These are phyloP conservation scores for Phytophthora megakarya DNA, from an alignment of 352 stramenopile species.

Conservation along the genomic window DNA sequence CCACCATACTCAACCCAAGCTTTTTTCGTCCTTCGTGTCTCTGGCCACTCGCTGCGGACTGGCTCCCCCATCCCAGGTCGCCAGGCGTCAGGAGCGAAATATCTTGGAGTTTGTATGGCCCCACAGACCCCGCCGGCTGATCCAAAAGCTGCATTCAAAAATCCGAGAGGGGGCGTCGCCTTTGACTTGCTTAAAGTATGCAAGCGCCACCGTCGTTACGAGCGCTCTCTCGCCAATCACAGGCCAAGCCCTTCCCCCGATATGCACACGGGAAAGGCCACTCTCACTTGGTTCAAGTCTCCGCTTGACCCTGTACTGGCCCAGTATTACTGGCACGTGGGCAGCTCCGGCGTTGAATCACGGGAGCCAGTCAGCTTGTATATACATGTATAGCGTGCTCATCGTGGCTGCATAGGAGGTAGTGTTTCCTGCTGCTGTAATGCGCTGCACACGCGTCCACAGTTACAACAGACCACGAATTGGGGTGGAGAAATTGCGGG, in stretches of 20 bases:
- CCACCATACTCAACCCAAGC: slow-evolving; percentile 20
- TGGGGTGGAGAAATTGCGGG: background rate
- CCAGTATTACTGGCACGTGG: background rate
- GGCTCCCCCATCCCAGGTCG: slow-evolving; percentile 17
- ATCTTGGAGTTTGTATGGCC: slow-evolving; percentile 38
- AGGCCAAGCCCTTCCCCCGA: slow-evolving; percentile 2
- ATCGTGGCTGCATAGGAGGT: background rate
- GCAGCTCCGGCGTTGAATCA: background rate
- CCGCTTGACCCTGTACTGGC: background rate
- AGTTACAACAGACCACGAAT: background rate
- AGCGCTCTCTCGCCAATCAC: slow-evolving; percentile 25
- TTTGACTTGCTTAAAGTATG: slow-evolving; percentile 44
- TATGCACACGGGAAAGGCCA: slow-evolving; percentile 8
- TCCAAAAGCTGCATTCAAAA: slow-evolving; percentile 33
- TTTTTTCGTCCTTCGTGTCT: slow-evolving; percentile 36
- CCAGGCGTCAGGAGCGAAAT: background rate
- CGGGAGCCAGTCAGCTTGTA: background rate
- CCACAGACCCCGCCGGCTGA: slow-evolving; percentile 6
- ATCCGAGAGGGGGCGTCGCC: slow-evolving; percentile 33
- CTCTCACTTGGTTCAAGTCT: background rate
- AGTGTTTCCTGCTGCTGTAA: background rate
- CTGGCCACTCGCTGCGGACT: slow-evolving; percentile 39
- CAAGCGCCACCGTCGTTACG: slow-evolving; percentile 25
- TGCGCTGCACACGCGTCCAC: background rate
- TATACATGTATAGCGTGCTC: background rate